phyloP scores from a whole-genome alignment of 495 filamentous ascomycete genomes.

The Talaromyces thailandensis region DNA sequence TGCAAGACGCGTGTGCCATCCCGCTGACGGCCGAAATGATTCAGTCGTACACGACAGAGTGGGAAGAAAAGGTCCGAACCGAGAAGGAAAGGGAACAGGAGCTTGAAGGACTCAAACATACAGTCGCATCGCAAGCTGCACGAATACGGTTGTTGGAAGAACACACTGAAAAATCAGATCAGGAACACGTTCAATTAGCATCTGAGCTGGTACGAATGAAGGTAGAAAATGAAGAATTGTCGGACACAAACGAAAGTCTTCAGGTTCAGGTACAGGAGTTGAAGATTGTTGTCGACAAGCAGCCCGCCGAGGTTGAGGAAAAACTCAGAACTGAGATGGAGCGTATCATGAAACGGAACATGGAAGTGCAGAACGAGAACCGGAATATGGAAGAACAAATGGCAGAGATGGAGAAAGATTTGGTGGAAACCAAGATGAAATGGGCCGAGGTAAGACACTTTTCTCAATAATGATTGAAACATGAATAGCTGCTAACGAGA shows the following conservation, averaged over 20 bases:
- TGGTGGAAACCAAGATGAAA: slow-evolving; percentile 91
- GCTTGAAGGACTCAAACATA: slow-evolving; percentile 62
- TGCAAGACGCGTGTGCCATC: slow-evolving; percentile 88
- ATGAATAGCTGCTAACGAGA: background rate
- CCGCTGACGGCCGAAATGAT: slow-evolving; percentile 75
- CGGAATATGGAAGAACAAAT: slow-evolving; percentile 79
- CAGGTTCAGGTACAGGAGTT: slow-evolving; percentile 76
- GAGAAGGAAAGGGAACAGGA: slow-evolving; percentile 79
- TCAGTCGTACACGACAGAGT: slow-evolving; percentile 72
- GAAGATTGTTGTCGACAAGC: slow-evolving; percentile 73
- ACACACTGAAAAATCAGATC: slow-evolving; percentile 78
- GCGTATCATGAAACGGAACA: slow-evolving; percentile 81
- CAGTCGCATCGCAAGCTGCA: slow-evolving; percentile 51
- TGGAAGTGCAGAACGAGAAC: slow-evolving; percentile 93
- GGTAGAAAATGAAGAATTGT: slow-evolving; percentile 84
- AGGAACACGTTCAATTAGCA: slow-evolving; percentile 86
- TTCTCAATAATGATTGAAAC: background rate
- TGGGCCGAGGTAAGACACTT: slow-evolving; percentile 69
- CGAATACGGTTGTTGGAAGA: slow-evolving; percentile 80
- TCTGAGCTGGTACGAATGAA: slow-evolving; percentile 85
- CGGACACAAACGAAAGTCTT: slow-evolving; percentile 80
- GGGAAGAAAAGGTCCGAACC: slow-evolving; percentile 74
- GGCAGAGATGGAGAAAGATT: slow-evolving; percentile 86
- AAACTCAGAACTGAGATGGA: slow-evolving; percentile 81
- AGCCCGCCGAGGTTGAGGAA: slow-evolving; percentile 81